These are phyloP conservation scores for Curvularia lunata DNA, from an alignment of 2,329 filamentous ascomycete species.

Conservation along the genomic window DNA sequence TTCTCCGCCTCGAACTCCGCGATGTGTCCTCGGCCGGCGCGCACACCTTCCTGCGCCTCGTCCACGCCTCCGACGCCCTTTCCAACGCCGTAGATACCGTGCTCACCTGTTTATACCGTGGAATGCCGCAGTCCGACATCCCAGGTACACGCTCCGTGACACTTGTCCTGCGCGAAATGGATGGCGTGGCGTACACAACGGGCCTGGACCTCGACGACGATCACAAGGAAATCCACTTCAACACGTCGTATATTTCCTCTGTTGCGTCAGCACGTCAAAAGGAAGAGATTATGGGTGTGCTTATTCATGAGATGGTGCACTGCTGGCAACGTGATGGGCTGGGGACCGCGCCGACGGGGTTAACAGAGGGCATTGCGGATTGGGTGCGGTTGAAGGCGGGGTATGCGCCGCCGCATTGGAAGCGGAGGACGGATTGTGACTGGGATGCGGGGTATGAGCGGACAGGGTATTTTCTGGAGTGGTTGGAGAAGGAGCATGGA, in stretches of 20 bases:
- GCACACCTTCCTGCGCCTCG: constrained; percentile 68
- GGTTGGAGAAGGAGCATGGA: constrained; percentile 71
- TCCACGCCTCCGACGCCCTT: constrained; percentile 69
- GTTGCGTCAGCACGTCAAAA: constrained; percentile 45
- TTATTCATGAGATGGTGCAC: constrained; percentile 93
- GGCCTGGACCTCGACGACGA: constrained; percentile 78
- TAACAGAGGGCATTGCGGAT: constrained; percentile 92
- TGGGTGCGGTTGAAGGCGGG: constrained; percentile 81
- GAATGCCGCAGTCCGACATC: constrained; percentile 42
- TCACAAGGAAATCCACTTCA: constrained; percentile 94
- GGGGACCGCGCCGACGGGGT: constrained; percentile 65
- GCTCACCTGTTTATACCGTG: constrained; percentile 71
- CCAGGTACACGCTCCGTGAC: constrained; percentile 84
- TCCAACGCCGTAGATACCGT: constrained; percentile 70
- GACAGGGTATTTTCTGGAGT: constrained; percentile 90
- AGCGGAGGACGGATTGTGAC: constrained; percentile 60
- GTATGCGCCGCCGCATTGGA: constrained; percentile 85
- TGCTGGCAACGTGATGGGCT: constrained; percentile 83
- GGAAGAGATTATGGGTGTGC: constrained; percentile 78
- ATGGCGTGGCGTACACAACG: constrained; percentile 87
- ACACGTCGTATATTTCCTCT: constrained; percentile 71
- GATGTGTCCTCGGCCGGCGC: constrained; percentile 65
- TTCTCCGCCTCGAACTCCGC: constrained; percentile 56
- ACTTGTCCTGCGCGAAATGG: constrained; percentile 77
- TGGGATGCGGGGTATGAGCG: constrained; percentile 92